Percentiles rank a stretch among this genome's conserved stretches.
Evolutionary conservation across 768 basidiomycete species (phyloP).

Genomic region (Tylopilus plumbeoviolaceoides): DNA sequence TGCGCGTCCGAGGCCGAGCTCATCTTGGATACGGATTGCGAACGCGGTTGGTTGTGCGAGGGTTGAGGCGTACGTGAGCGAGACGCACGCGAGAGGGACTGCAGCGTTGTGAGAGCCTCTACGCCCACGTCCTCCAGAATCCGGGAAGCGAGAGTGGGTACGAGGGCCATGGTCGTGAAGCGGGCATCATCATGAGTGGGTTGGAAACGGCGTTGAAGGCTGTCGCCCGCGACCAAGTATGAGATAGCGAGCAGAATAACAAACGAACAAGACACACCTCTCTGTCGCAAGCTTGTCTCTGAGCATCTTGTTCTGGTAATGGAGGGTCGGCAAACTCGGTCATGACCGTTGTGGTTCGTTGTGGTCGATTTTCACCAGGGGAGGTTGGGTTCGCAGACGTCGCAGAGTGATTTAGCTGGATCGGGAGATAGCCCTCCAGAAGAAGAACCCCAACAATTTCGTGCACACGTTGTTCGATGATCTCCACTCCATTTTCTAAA

Average conservation of each 20-base stretch:
- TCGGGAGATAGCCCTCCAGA: no score
- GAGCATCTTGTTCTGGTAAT: constrained; percentile 56
- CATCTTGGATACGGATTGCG: constrained; percentile 36
- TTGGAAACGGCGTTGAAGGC: constrained; percentile 67
- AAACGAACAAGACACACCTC: constrained; percentile 30
- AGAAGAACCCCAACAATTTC: no score
- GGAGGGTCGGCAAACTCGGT: no score
- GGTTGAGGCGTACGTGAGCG: constrained; percentile 14
- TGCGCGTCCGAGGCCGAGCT: constrained; percentile 38
- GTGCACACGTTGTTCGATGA: no score
- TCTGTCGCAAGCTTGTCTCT: constrained; percentile 62
- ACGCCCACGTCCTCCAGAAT: constrained; percentile 75
- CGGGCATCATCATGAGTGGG: constrained; percentile 71
- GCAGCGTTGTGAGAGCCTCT: constrained; percentile 58
- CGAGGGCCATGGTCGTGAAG: no score
- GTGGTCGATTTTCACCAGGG: no score
- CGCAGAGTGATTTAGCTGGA: no score
- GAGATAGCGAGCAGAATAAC: background rate
- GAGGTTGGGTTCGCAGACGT: no score
- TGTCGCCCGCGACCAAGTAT: constrained; percentile 24
- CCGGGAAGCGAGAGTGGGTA: no score
- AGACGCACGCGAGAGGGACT: constrained; percentile 39
- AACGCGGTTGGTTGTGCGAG: constrained; percentile 12
- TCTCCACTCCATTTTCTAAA: no score
- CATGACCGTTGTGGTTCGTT: no score